Evolutionary conservation across 2,329 filamentous ascomycete species (phyloP).

Genomic region (Verticillium zaregamsianum): DNA sequence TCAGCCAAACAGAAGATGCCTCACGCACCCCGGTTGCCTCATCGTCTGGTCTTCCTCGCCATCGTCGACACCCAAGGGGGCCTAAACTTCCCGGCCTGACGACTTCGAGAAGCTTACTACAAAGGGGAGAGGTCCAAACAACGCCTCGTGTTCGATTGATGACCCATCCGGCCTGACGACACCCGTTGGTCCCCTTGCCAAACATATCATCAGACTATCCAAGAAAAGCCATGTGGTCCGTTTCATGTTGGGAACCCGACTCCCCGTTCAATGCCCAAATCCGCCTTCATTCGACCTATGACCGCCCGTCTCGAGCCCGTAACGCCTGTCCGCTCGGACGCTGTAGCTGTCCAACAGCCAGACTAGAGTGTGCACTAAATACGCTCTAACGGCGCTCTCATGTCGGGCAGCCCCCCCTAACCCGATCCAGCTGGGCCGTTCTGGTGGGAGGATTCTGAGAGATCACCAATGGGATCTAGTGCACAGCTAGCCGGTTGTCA

Average conservation of each 20-base stretch:
- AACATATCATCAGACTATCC: neutral
- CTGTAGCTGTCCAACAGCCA: no score
- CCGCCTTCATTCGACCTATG: neutral
- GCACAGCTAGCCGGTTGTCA: neutral
- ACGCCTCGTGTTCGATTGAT: neutral
- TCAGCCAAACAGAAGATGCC: no score
- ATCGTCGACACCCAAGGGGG: neutral
- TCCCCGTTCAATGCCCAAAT: neutral
- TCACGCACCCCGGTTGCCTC: neutral
- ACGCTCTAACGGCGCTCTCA: neutral
- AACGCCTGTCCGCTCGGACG: neutral
- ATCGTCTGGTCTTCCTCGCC: neutral
- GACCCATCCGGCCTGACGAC: neutral
- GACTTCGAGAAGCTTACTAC: neutral
- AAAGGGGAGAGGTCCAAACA: neutral
- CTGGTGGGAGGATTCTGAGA: neutral
- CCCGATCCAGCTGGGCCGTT: neutral
- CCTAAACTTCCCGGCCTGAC: neutral
- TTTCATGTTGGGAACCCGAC: neutral
- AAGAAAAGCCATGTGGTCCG: neutral
- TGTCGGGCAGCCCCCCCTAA: neutral
- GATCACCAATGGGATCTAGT: neutral
- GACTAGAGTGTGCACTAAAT: neutral
- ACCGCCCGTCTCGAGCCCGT: neutral
- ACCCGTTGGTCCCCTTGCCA: neutral